Evolutionary conservation across 441 rosid species (phyloP).

Genomic region (Euphorbia corollata): DNA sequence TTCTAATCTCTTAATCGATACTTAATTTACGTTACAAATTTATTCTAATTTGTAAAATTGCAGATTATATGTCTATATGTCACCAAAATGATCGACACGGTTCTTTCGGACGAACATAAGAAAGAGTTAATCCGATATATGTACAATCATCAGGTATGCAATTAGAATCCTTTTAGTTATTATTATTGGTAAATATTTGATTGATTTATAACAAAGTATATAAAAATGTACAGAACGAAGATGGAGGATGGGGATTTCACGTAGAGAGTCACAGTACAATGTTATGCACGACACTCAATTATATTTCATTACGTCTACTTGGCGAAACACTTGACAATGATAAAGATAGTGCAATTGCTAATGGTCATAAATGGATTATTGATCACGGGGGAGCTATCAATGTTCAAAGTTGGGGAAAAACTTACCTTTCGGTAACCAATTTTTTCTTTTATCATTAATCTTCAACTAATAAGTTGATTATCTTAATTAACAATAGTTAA

Average conservation of each 20-base stretch:
- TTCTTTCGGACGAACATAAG: conserved; percentile 45
- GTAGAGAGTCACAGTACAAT: conserved; percentile 59
- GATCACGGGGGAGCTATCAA: conserved; percentile 48
- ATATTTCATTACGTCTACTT: conserved; percentile 24
- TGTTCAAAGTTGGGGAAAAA: conserved; percentile 55
- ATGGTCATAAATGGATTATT: conserved; percentile 54
- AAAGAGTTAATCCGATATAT: conserved; percentile 55
- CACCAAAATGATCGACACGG: conserved; percentile 35
- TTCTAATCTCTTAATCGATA: background rate
- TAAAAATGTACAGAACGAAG: conserved; percentile 48
- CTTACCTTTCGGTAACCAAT: conserved; percentile 34
- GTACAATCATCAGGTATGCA: conserved; percentile 54
- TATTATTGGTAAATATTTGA: background rate
- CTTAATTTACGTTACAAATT: background rate
- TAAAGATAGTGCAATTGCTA: conserved; percentile 34
- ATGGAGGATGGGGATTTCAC: conserved; percentile 80
- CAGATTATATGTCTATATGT: conserved; percentile 54
- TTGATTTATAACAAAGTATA: background rate
- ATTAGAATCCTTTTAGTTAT: background rate
- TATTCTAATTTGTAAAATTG: background rate
- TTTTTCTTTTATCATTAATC: background rate
- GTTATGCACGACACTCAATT: conserved; percentile 46
- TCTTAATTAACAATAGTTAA: background rate
- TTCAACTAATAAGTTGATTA: too few relatives aligned
- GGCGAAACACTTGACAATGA: conserved; percentile 34